These are phyloP conservation scores for Hyphodiscus sp. DNA, from an alignment of 2,329 filamentous ascomycete species.

Conservation along the genomic window DNA sequence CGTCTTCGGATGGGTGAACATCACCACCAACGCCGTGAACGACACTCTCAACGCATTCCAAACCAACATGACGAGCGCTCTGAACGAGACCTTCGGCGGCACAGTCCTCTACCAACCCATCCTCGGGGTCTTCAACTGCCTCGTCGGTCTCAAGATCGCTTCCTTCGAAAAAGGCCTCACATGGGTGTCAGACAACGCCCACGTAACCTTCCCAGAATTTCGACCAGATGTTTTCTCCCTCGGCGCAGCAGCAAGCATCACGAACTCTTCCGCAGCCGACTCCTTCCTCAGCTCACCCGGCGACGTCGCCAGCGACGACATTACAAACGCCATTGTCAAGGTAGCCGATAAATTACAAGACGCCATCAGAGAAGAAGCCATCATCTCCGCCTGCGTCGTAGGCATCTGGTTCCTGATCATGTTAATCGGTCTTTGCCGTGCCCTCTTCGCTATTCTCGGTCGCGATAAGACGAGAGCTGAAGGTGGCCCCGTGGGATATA, in stretches of 20 bases:
- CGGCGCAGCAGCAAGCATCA: slow-evolving; percentile 59
- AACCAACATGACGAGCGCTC: slow-evolving; percentile 63
- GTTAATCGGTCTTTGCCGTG: slow-evolving; percentile 65
- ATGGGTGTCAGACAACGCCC: slow-evolving; percentile 84
- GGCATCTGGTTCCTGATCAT: slow-evolving; percentile 73
- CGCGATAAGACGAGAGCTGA: slow-evolving; percentile 56
- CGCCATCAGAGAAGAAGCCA: slow-evolving; percentile 66
- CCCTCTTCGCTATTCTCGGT: slow-evolving; percentile 52
- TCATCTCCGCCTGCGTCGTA: slow-evolving; percentile 71
- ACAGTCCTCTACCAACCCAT: slow-evolving; percentile 76
- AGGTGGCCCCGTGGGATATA: slow-evolving; percentile 38
- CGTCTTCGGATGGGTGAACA: slow-evolving; percentile 80
- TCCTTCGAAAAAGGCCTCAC: slow-evolving; percentile 82
- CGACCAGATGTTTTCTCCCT: slow-evolving; percentile 76
- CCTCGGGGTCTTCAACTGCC: slow-evolving; percentile 72
- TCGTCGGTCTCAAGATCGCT: slow-evolving; percentile 83
- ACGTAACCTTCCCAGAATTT: slow-evolving; percentile 74
- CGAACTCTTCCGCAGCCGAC: slow-evolving; percentile 52
- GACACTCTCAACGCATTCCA: slow-evolving; percentile 79
- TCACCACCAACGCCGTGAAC: slow-evolving; percentile 76
- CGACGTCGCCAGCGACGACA: slow-evolving; percentile 69
- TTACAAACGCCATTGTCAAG: slow-evolving; percentile 66
- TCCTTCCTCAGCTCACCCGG: slow-evolving; percentile 74
- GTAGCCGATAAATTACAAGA: slow-evolving; percentile 62
- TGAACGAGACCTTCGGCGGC: slow-evolving; percentile 73